Base-by-base conservation (phyloP, 1,139 yeast species). In the Candida anutae region DNA sequence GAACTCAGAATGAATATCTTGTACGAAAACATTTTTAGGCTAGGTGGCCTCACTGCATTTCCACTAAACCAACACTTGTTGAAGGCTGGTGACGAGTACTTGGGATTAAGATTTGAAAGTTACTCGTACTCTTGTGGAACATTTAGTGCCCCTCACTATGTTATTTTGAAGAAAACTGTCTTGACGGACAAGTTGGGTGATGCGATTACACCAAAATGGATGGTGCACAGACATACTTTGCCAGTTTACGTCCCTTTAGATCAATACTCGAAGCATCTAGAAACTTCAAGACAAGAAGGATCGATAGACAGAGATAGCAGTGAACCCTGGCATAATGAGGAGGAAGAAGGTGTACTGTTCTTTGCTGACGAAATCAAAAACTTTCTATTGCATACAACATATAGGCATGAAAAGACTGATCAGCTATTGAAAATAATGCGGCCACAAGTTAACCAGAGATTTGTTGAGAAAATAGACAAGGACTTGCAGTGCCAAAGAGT, bases 41-140 rank as follows among this genome's bases (percentile, higher is more conserved):
- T 62, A 33, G 62, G 54, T 4, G 69, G 70, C 3, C 37, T 59
- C 17, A 62, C 71, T 0, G 63, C 65, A 1, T 64, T 64, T 35
- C 67, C 69, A 3, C 37, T 64, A 24, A 59, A 60, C 30, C 44
- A 46, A 23, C 35, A 38, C 17, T 32, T 54, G 21, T 48, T 53
- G 25, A 45, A 38, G 8, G 35, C 40, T 3, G 42, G 42, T 16
- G 50, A 42, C 11, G 51, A 50, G 18, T 35, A 52, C 10, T 21
- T 62, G 25, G 71, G 71, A 0, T 26, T 64, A 11, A 40, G 71
- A 11, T 62, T 63, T 34, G 71, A 64, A 30, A 38, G 48, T 4
- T 51, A 43, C 35, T 47, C 60, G 4, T 42, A 44, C 14, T 23
- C 32, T 6, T 30, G 41, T 3, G 27, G 35, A 5, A 35, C 30